Conservation (phyloP, 2,329 filamentous ascomycete genomes). For the Epichloe hybrida region DNA sequence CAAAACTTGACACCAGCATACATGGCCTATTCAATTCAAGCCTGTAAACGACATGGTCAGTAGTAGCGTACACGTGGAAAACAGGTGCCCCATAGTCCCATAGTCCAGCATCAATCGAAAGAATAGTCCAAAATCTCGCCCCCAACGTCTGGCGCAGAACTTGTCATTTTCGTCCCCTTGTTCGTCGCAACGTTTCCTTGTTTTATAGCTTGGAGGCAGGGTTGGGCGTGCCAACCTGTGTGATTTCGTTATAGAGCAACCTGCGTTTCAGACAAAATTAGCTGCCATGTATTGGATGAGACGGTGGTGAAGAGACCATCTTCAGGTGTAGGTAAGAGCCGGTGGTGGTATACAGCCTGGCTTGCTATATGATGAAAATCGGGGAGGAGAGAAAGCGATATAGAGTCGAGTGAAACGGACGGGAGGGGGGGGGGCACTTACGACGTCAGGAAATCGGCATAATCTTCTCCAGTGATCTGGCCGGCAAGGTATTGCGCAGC, state of each 20-base stretch:
- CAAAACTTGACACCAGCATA: too few relatives aligned
- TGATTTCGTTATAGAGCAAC: conserved; percentile 79
- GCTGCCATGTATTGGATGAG: background rate
- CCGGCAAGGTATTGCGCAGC: conserved; percentile 85
- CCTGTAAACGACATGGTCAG: background rate
- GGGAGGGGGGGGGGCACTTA: conserved; percentile 37
- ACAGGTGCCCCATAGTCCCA: background rate
- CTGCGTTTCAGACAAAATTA: conserved; percentile 27
- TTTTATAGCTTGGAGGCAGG: conserved; percentile 50
- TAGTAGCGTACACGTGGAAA: background rate
- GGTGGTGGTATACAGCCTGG: background rate
- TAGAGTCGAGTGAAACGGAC: background rate
- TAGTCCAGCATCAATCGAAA: background rate
- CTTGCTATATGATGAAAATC: too few relatives aligned
- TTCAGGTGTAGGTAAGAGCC: background rate
- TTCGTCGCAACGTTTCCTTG: conserved; percentile 18
- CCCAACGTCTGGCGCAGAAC: background rate
- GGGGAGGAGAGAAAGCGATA: too few relatives aligned
- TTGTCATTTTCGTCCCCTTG: background rate
- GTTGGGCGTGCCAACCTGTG: conserved; percentile 48
- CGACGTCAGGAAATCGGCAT: conserved; percentile 87
- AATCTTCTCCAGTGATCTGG: conserved; percentile 94
- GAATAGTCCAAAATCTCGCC: background rate
- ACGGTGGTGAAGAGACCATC: background rate
- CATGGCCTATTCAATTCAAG: background rate